A percentile compares a stretch with the other conserved stretches of the same genome.
phyloP scores from a whole-genome alignment of 257 asterid genomes.

The Scutellaria barbata region DNA sequence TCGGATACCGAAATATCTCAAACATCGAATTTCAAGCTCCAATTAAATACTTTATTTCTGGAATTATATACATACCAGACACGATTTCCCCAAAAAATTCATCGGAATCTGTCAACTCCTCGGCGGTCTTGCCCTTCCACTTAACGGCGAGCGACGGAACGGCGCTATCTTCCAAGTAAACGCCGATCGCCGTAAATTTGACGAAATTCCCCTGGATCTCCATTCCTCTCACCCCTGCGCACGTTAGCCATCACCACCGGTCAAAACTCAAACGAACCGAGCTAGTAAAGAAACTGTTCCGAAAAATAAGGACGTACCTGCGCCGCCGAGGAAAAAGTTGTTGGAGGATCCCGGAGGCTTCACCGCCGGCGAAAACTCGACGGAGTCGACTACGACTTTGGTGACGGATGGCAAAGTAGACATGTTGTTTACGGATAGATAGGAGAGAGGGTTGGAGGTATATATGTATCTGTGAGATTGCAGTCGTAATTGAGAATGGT shows the following conservation, averaged over 20 bases:
- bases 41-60: neutral
- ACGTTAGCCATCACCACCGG: constrained; percentile 32
- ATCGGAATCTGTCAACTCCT: constrained; percentile 62
- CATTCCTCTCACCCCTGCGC: constrained; percentile 75
- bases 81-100: constrained; percentile 76
- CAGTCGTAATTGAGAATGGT: too few relatives aligned
- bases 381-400: constrained; percentile 56
- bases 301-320: constrained; percentile 48
- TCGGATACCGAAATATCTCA: neutral
- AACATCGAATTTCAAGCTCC: neutral
- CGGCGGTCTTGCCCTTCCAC: constrained; percentile 76
- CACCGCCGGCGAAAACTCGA: constrained; percentile 58
- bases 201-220: constrained; percentile 69
- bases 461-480: too few relatives aligned
- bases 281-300: neutral
- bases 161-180: constrained; percentile 69
- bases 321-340: constrained; percentile 81
- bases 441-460: neutral
- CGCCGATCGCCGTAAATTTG: constrained; percentile 82
- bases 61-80: constrained; percentile 44
- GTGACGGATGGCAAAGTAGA: constrained; percentile 42
- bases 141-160: constrained; percentile 62
- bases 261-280: neutral
- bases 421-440: constrained; percentile 10
- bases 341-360: constrained; percentile 67